Evolutionary conservation across 1,284 basidiomycete species (phyloP).

Genomic region (Peniophora sp.): DNA sequence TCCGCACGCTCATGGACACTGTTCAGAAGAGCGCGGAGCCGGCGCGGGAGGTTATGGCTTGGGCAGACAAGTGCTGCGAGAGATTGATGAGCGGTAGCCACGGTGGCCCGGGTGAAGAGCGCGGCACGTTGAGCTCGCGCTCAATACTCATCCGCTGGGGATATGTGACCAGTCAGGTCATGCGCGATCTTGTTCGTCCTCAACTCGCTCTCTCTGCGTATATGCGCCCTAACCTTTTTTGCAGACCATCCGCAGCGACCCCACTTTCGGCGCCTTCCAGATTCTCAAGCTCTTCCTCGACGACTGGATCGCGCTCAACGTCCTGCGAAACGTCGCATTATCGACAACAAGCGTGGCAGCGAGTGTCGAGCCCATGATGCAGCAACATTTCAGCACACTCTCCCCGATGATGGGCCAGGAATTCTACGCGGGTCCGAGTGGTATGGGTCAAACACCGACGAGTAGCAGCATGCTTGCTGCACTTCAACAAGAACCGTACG

Average conservation of each 20-base stretch:
- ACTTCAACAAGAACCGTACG: conserved; percentile 66
- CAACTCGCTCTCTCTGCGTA: conserved; percentile 7
- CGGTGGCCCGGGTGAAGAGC: conserved; percentile 52
- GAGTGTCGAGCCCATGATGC: conserved; percentile 82
- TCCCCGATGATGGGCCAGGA: conserved; percentile 79
- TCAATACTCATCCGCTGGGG: conserved; percentile 85
- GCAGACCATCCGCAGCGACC: neutral
- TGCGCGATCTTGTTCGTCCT: conserved; percentile 72
- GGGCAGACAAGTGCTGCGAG: conserved; percentile 85
- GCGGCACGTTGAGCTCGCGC: conserved; percentile 75
- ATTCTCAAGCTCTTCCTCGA: conserved; percentile 85
- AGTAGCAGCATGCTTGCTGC: conserved; percentile 84
- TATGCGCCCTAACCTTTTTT: conserved; percentile 12
- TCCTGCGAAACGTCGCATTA: conserved; percentile 74
- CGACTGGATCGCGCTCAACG: conserved; percentile 86
- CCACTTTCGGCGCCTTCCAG: conserved; percentile 53
- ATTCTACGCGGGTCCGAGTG: conserved; percentile 29
- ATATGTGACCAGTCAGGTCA: conserved; percentile 85
- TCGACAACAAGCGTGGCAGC: conserved; percentile 85
- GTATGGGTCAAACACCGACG: conserved; percentile 71
- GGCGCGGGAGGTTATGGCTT: conserved; percentile 80
- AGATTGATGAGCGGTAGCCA: conserved; percentile 63
- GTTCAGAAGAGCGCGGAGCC: conserved; percentile 69
- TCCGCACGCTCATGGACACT: conserved; percentile 66
- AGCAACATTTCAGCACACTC: conserved; percentile 74